A percentile compares a stretch with the other conserved stretches of the same genome.
Conservation (phyloP, 1,284 basidiomycete genomes). For the Puccinia polysora region DNA sequence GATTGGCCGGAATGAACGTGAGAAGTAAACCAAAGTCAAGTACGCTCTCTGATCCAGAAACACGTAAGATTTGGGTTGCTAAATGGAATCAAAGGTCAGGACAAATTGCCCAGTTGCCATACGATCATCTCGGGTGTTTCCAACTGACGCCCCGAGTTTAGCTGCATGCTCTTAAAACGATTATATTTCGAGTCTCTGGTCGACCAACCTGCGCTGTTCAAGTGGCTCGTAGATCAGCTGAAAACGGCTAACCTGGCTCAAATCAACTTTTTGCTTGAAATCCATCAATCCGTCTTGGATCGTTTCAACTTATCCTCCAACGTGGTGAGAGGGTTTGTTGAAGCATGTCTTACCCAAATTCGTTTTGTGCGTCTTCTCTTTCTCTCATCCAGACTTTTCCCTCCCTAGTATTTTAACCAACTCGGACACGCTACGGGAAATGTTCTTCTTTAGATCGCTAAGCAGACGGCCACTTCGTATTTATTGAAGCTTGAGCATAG, state of each 20-base stretch:
- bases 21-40: conserved; percentile 69
- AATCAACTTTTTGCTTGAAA: conserved; percentile 64
- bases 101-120: not conserved
- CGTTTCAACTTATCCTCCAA: conserved; percentile 41
- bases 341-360: conserved; percentile 39
- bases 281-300: conserved; percentile 35
- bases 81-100: conserved; percentile 79
- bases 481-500: conserved; percentile 40
- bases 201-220: conserved; percentile 71
- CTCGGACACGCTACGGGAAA: too few species aligned
- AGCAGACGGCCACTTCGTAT: conserved; percentile 32
- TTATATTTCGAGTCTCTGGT: conserved; percentile 77
- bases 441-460: conserved; percentile 15
- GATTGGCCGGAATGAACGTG: conserved; percentile 57
- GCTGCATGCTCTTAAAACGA: conserved; percentile 53
- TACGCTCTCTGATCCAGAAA: conserved; percentile 66
- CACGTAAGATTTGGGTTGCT: conserved; percentile 69
- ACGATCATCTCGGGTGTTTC: not conserved
- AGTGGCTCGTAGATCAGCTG: conserved; percentile 79
- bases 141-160: conserved; percentile 45
- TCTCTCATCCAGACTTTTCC: not conserved
- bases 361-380: conserved; percentile 25
- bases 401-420: too few species aligned
- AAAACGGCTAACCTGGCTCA: conserved; percentile 73
- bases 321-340: conserved; percentile 42